These are phyloP conservation scores for Hypoxylon sp. DNA, from an alignment of 2,329 filamentous ascomycete genomes.

Conservation along the genomic window DNA sequence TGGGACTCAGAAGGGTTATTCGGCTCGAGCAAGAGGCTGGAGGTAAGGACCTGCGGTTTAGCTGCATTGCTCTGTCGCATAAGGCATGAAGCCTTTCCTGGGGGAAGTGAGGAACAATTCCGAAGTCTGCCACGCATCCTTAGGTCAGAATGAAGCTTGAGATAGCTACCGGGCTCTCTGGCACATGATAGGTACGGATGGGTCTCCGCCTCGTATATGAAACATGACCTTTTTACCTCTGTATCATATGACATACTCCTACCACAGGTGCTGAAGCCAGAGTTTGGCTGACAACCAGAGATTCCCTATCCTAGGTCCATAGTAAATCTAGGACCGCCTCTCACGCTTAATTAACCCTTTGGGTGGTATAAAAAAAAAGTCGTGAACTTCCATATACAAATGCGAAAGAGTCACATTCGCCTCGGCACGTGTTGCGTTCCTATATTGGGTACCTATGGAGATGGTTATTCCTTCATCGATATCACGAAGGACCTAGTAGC, in stretches of 20 bases:
- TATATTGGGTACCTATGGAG: not conserved
- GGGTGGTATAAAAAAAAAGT: slow-evolving; percentile 3
- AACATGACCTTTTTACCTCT: not conserved
- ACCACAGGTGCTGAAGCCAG: not conserved
- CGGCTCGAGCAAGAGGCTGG: slow-evolving; percentile 55
- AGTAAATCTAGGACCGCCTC: not conserved
- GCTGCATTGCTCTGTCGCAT: slow-evolving; percentile 57
- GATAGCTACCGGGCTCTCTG: not conserved
- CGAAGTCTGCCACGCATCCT: not conserved
- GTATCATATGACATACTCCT: not conserved
- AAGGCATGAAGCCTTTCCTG: slow-evolving; percentile 29
- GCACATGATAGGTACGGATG: not conserved
- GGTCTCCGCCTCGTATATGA: not conserved
- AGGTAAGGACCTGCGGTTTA: slow-evolving; percentile 56
- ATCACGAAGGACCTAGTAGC: not conserved
- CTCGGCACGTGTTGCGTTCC: not conserved
- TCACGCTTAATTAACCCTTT: slow-evolving; percentile 1
- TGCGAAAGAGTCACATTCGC: slow-evolving; percentile 5
- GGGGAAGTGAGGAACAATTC: not conserved
- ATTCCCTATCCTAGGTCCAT: not conserved
- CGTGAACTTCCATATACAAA: not conserved
- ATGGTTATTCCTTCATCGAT: not conserved
- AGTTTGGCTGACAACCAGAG: not conserved
- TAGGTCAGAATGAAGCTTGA: not conserved
- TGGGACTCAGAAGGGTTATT: slow-evolving; percentile 66